Base-by-base conservation (phyloP, 495 filamentous ascomycete species). In the Xeromyces bisporus region DNA sequence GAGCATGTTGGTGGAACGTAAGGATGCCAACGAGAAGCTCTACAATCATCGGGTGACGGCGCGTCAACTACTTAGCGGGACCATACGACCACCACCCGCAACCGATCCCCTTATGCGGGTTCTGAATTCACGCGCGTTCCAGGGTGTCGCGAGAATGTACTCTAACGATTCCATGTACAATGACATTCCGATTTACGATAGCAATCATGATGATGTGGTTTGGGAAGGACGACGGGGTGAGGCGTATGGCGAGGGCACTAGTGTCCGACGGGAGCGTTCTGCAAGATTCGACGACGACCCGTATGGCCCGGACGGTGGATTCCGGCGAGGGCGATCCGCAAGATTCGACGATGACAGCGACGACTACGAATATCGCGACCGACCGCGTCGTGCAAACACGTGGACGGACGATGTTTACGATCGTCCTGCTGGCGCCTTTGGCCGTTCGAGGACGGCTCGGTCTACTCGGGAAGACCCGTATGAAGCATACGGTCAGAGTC, bases 1-100 rank as follows among this genome's bases (percentile, higher is more conserved):
- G 10, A 81, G 76, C 28, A 82, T 75, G 32, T 71, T 97, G 23
- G 73, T 93, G 31, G 91, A 96, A 57, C 74, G 89, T 34, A 79
- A 81, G 48, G 89, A 97, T 58, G 89, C 91, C 34, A 97, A 97
- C 44, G 79, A 87, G 55, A 94, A 92, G 53, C 67, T 97, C 29
- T 97, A 97, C 58, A 80, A 80, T 32, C 71, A 71, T 41, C 69
- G 72, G 15, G 67, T 81, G 44, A 81, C 80, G 7, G 89, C 89
- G n/a, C 54, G 56, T 33, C 75, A 89, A 47, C 69, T 96, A 21
- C 75, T 97, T 4, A 67, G 67, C 9, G 89, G 89, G 17, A 58
- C 60, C 8, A 66, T 94, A 23, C 73, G 73, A 26, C 75, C 85
- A 10, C 86, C 89, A 6, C 73, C 80, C 8, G 72, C 75, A 15